Conservation (phyloP, 768 basidiomycete species). For the Pleurotus salmoneostramineus region DNA sequence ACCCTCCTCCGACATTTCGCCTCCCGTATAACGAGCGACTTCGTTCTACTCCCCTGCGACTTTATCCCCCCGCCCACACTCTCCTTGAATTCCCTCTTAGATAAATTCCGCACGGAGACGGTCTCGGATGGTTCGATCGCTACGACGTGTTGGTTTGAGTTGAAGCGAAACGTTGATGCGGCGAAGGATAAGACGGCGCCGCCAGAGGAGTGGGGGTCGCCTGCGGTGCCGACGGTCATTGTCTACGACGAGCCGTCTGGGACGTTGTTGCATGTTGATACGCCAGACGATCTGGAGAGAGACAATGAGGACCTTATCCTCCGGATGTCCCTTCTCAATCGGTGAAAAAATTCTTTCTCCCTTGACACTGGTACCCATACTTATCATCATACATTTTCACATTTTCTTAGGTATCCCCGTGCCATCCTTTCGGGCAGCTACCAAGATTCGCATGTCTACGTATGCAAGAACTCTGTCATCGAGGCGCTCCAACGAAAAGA, state of each 20-base stretch:
- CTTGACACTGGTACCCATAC: background rate
- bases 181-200: constrained; percentile 45
- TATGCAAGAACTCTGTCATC: constrained; percentile 73
- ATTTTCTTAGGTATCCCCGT: constrained; percentile 57
- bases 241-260: constrained; percentile 64
- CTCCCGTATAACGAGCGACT: constrained; percentile 74
- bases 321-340: constrained; percentile 69
- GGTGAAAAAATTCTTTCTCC: constrained; percentile 33
- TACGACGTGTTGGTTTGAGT: constrained; percentile 63
- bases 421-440: constrained; percentile 62
- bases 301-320: constrained; percentile 71
- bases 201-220: constrained; percentile 66
- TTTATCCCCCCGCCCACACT: constrained; percentile 77
- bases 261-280: constrained; percentile 72
- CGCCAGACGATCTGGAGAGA: constrained; percentile 60
- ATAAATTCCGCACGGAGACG: constrained; percentile 78
- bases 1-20: constrained; percentile 76
- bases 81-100: constrained; percentile 64
- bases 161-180: constrained; percentile 22
- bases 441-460: constrained; percentile 89
- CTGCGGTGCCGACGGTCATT: constrained; percentile 43
- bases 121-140: constrained; percentile 60
- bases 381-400: background rate
- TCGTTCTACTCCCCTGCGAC: constrained; percentile 89
- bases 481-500: constrained; percentile 66